Evolutionary conservation across 352 stramenopile genomes (phyloP), one percentile per base, ranked within the genome.

Genomic region (Pythium brassicae): DNA sequence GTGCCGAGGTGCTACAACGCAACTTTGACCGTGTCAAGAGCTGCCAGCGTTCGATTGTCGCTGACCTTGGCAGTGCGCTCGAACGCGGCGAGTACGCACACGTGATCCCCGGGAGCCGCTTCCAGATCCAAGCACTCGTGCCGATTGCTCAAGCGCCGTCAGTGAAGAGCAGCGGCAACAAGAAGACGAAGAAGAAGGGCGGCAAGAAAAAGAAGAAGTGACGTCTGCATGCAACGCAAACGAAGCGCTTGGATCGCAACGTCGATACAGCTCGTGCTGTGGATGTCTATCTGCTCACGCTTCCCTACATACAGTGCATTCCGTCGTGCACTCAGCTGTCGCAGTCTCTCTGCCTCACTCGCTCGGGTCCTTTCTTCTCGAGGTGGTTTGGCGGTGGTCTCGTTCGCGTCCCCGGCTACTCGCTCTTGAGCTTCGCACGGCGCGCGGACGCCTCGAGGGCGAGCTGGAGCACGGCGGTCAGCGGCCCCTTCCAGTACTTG

Each of bases 101-200:
- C 42, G 71, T 89, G n/a, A 87, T 86, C 54, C 76, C 74, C 19
- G 75, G 74, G 14, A 83, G 67, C 45, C 72, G 53, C 2, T 87
- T 87, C 43, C 76, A 89, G 65, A 89, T 89, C 67, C 67, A 72
- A 20, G 77, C 75, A n/a, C 62, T 86, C 32, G 78, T 84, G 37
- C 62, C 60, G 3, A 68, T 72, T 20, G 25, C 54, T 10, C 68
- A 65, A 25, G n/a, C 48, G 9, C 52, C 49, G 25, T 59, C 23
- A 11, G 63, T 35, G 11, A 69, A 63, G 34, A 62, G 56, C 34
- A 34, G 50, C n/a, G 50, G 64, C 20, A 73, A 68, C 10, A 15
- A 20, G 42, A 70, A 72, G 26, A 69, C 66, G 46, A 68, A 65
- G 52, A 62, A 68, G 51, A 63, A 48, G 34, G 66, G 47, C 1